Evolutionary conservation across 2,329 filamentous ascomycete species (phyloP).

Genomic region (Ilyonectria mors-panacis): DNA sequence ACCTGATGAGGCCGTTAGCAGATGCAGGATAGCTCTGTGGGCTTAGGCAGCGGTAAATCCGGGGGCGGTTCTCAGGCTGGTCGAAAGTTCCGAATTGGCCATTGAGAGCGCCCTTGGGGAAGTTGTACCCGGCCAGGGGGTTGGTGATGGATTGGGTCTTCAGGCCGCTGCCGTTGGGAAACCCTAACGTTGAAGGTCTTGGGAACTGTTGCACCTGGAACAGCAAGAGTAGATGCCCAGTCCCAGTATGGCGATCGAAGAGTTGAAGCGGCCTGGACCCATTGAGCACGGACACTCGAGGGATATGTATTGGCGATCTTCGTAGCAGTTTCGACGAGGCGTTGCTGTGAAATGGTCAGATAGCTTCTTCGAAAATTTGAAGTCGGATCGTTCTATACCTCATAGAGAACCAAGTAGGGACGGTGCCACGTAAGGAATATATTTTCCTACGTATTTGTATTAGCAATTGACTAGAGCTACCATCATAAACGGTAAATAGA

Average conservation of each 20-base stretch:
- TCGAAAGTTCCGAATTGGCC: constrained; percentile 56
- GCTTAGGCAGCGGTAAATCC: constrained; percentile 59
- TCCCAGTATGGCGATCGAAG: constrained; percentile 70
- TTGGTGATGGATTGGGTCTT: constrained; percentile 59
- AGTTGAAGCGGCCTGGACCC: constrained; percentile 60
- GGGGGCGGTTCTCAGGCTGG: constrained; percentile 42
- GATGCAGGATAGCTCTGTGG: constrained; percentile 56
- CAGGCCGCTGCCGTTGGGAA: constrained; percentile 53
- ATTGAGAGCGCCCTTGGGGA: constrained; percentile 58
- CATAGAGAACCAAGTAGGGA: constrained; percentile 67
- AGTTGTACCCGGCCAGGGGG: constrained; percentile 67
- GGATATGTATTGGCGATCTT: constrained; percentile 53
- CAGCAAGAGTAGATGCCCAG: constrained; percentile 57
- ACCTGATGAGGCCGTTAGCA: constrained; percentile 54
- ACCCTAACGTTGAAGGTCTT: constrained; percentile 57
- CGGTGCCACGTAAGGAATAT: constrained; percentile 70
- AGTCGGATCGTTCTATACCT: constrained; percentile 50
- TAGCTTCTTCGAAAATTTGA: too few relatives aligned
- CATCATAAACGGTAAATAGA: too few relatives aligned
- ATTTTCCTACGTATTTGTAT: constrained; percentile 55
- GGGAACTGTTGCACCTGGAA: constrained; percentile 58
- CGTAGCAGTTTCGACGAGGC: constrained; percentile 11
- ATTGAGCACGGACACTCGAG: constrained; percentile 51
- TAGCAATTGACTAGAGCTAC: too few relatives aligned
- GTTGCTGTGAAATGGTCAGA: constrained; percentile 4